Base-by-base conservation (phyloP, 2,329 filamentous ascomycete genomes). In the Ascochyta lentis region DNA sequence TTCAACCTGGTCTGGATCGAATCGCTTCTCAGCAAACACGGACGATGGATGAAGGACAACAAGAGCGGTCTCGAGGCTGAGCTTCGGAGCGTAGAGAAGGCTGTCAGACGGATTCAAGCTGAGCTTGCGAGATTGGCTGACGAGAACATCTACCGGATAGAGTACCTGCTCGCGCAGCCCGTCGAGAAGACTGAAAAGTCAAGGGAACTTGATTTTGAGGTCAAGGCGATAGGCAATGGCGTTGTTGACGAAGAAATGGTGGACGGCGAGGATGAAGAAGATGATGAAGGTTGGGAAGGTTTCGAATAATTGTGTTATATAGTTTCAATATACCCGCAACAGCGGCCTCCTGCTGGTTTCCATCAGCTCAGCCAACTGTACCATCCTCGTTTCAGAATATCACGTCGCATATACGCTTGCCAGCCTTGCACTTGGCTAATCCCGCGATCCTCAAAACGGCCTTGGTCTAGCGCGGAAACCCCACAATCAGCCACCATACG, bases 1-100 rank as follows among this genome's bases (percentile, higher is more conserved):
- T 96, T 98, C 77, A 96, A 95, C 68, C 80, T 99, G 40, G 79
- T 94, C 8, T 99, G 95, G 95, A 90, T 97, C 69, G 91, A 95
- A 75, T 87, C 91, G 1, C 64, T 88, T 9, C 81, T 98, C 55
- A 89, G 90, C 67, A 87, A 87, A 66, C 94, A 98, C 73, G 95
- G 95, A 31, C 83, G 89, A 22, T 94, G 89, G 82, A 83, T 99
- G 67, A 90, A 91, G 55, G 89, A 93, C 33, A 89, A 94, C 73
- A 83, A 89, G 22, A 89, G 85, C 48, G 88, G 89, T 65, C 87
- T 95, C 31, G 92, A 94, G 34, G 85, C 94, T 2, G 95, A 98
- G 76, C 79, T 98, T 61, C 84, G 95, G 33, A 85, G 92, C 29
- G 88, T 97, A 7, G 88, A 92, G 58, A 86, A 92, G 58, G 92